Evolutionary conservation across 805 yeast species (phyloP).

Genomic region (Pichia thaimueangensis): DNA sequence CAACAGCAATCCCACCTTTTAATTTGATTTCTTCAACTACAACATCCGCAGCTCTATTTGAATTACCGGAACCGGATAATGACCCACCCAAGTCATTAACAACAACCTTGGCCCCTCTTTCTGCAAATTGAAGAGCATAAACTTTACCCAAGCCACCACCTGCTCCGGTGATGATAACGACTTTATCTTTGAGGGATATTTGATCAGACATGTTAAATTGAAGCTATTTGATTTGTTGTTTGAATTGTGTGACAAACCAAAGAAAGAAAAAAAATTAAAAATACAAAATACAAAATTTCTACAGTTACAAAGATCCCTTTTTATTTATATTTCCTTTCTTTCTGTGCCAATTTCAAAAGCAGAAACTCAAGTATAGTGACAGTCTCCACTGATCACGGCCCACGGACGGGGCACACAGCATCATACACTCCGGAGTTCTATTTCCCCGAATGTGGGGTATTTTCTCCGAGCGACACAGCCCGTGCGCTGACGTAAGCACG

Average conservation of each 20-base stretch:
- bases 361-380: too few relatives aligned
- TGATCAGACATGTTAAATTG: constrained; percentile 17
- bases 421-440: too few relatives aligned
- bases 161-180: constrained; percentile 92
- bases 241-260: not conserved
- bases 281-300: too few relatives aligned
- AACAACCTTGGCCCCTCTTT: constrained; percentile 90
- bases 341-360: too few relatives aligned
- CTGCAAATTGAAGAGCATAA: constrained; percentile 82
- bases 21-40: constrained; percentile 79
- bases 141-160: constrained; percentile 95
- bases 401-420: too few relatives aligned
- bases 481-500: too few relatives aligned
- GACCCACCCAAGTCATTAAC: constrained; percentile 93
- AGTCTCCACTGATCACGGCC: too few relatives aligned
- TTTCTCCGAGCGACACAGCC: too few relatives aligned
- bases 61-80: constrained; percentile 64
- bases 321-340: too few relatives aligned
- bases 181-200: constrained; percentile 67
- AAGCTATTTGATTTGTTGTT: too few relatives aligned
- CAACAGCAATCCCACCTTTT: constrained; percentile 81
- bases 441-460: too few relatives aligned
- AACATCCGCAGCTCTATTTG: constrained; percentile 72
- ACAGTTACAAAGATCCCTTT: too few relatives aligned
- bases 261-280: not conserved